Evolutionary conservation across 2,329 filamentous ascomycete genomes (phyloP).

Genomic region (Colletotrichum noveboracense): DNA sequence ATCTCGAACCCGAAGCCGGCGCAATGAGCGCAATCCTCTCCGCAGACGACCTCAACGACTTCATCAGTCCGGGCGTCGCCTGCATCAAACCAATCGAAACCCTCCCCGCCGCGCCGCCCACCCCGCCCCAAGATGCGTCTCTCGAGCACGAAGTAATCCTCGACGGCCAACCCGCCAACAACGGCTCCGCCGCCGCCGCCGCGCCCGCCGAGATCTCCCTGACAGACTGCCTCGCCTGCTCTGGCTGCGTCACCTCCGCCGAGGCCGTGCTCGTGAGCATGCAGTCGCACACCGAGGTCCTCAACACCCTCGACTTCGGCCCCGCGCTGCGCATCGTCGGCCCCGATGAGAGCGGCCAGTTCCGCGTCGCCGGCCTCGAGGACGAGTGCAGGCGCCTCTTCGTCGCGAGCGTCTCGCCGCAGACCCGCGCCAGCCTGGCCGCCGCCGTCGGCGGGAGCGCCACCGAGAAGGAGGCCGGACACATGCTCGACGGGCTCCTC

Average conservation of each 20-base stretch:
- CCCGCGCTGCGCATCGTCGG: constrained; percentile 50
- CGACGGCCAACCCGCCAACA: constrained; percentile 74
- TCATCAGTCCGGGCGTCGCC: constrained; percentile 95
- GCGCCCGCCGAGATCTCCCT: constrained; percentile 90
- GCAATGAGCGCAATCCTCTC: constrained; percentile 97
- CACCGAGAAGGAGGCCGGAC: constrained; percentile 74
- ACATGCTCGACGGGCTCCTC: constrained; percentile 84
- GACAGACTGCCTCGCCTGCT: constrained; percentile 96
- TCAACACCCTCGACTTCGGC: constrained; percentile 77
- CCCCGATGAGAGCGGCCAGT: constrained; percentile 35
- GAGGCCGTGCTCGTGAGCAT: constrained; percentile 96
- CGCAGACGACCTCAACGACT: constrained; percentile 96
- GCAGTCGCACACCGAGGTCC: constrained; percentile 91
- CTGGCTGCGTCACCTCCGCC: constrained; percentile 95
- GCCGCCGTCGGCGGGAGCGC: constrained; percentile 78
- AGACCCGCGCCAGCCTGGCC: constrained; percentile 87
- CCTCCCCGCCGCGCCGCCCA: constrained; percentile 68
- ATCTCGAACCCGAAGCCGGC: not conserved
- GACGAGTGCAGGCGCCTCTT: constrained; percentile 75
- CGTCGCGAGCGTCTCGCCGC: constrained; percentile 90
- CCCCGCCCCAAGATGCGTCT: constrained; percentile 30
- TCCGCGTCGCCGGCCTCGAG: constrained; percentile 57
- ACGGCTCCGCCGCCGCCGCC: constrained; percentile 48
- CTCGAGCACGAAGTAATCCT: constrained; percentile 86
- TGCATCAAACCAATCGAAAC: constrained; percentile 98